Evolutionary conservation across 169 alveolate genomes (phyloP).

Genomic region (Plasmodium vinckei): DNA sequence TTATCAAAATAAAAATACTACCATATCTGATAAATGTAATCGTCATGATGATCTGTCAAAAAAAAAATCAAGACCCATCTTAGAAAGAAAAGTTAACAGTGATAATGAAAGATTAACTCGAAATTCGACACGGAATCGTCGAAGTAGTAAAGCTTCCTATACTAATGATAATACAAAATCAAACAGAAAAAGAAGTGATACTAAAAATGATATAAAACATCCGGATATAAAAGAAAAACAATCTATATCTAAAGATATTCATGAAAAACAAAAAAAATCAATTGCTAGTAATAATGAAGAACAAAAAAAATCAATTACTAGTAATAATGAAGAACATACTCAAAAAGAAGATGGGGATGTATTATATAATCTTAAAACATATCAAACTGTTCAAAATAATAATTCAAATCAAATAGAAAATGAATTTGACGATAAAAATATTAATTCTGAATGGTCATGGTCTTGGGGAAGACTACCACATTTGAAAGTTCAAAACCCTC

Average conservation of each 20-base stretch:
- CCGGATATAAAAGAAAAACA: not conserved
- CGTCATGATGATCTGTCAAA: not conserved
- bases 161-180: not conserved
- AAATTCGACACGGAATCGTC: not conserved
- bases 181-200: not conserved
- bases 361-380: not conserved
- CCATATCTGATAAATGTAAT: too few species aligned
- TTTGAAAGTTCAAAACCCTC: constrained; percentile 32
- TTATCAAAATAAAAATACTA: too few species aligned
- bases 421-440: constrained; percentile 37
- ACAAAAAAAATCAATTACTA: too few species aligned
- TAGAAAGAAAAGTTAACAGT: not conserved
- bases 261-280: not conserved
- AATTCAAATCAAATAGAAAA: constrained; percentile 3
- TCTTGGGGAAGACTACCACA: constrained; percentile 78
- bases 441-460: constrained; percentile 76
- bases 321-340: not conserved
- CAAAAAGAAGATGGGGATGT: not conserved
- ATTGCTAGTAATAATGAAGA: not conserved
- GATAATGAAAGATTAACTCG: not conserved
- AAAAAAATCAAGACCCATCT: not conserved
- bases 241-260: too few species aligned
- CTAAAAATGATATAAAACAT: not conserved
- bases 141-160: constrained; percentile 10
- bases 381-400: not conserved